Evolutionary conservation across 805 yeast species (phyloP), one percentile per base, ranked within the genome.

Genomic region (Barnettozyma sp.): DNA sequence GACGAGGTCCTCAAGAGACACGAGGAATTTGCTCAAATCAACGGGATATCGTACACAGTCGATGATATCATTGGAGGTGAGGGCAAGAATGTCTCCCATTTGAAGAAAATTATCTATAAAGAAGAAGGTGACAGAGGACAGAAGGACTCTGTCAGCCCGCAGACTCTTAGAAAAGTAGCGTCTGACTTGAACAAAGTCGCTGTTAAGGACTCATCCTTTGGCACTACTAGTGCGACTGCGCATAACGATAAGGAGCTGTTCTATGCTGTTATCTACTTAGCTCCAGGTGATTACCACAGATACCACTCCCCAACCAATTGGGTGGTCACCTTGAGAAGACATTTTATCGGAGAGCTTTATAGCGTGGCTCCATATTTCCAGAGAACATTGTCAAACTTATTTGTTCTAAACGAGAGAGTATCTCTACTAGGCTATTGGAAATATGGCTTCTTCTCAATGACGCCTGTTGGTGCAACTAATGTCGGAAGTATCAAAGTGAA

Each of bases 391-490:
- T 80, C 81, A 36, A 90, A 92, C 26, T 70, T 92, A 45, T 92
- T 92, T 56, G 84, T 90, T 4, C 65, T 92, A 48, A 92, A 92
- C 56, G 99, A 92, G 62, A 73, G 99, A 49, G 98, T 92, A 4
- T 94, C 98, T 0, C 63, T 92, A 33, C 70, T 92, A 38, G 99
- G 99, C 2, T 78, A 85, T 52, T 92, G 98, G 98, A 84, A 82
- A 55, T 73, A 92, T 56, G 99, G 99, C 0, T 92, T 92, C 51
- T 92, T 92, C 64, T 81, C 94, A 45, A 92, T 92, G 99, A 90
- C 95, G 1, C 97, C 99, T 0, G 98, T 92, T 10, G 99, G 99
- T 11, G 99, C 99, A 17, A 92, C 98, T 3, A 92, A 92, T 61
- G 99, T 92, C 21, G 99, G 99, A 6, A 82, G 94, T 50, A 92